These are phyloP conservation scores for Lecanicillium sp. DNA, from an alignment of 2,329 filamentous ascomycete species.

Conservation along the genomic window DNA sequence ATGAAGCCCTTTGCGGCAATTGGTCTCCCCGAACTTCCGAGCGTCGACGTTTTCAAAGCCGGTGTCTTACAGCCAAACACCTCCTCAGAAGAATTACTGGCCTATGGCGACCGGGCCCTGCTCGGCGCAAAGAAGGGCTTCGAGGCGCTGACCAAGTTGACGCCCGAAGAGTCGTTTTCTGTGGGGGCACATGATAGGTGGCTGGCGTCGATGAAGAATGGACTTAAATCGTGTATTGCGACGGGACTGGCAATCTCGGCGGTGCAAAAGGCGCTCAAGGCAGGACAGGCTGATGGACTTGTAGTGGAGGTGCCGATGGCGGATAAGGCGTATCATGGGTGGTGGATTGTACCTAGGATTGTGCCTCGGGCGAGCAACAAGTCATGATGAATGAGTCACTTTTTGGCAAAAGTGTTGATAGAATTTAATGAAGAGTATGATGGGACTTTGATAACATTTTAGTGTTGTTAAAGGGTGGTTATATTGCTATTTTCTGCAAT, in stretches of 20 bases:
- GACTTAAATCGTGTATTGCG: conserved; percentile 62
- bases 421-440: too few relatives aligned
- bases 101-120: conserved; percentile 36
- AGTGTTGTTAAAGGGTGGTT: background rate
- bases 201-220: conserved; percentile 49
- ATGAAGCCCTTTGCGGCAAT: conserved; percentile 76
- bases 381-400: too few relatives aligned
- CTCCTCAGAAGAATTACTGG: conserved; percentile 30
- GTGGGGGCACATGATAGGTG: conserved; percentile 53
- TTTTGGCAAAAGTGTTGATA: too few relatives aligned
- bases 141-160: conserved; percentile 46
- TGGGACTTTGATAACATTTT: too few relatives aligned
- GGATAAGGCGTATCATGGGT: conserved; percentile 51
- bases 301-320: conserved; percentile 42
- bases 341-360: conserved; percentile 55
- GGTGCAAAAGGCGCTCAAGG: conserved; percentile 45
- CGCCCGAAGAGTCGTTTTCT: conserved; percentile 43
- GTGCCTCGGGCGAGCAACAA: too few relatives aligned
- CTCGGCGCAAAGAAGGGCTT: conserved; percentile 44
- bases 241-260: conserved; percentile 55
- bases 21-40: conserved; percentile 57
- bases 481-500: background rate
- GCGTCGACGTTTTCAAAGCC: conserved; percentile 50
- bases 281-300: conserved; percentile 24
- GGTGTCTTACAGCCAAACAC: conserved; percentile 32